Evolutionary conservation across 129 eudicot species (phyloP), one percentile per base, ranked within the genome.

Genomic region (Scalesia atractyloides): DNA sequence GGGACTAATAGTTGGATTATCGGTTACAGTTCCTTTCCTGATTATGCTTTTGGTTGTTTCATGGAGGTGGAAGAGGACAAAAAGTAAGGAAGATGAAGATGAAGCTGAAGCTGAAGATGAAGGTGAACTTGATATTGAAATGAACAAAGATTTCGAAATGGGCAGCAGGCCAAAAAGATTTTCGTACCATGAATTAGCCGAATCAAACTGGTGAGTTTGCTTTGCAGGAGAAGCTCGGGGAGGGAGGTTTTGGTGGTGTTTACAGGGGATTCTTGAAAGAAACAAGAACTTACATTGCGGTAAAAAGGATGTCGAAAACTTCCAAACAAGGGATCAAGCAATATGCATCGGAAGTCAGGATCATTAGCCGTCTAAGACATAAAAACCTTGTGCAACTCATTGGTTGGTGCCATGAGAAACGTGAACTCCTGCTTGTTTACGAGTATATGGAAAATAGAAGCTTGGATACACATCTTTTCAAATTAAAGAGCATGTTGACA

Each of bases 331-430:
- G 83, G 26, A 58, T 79, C 52, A 79, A 79, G 64, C 75, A 79
- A 79, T 79, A 73, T 41, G 65, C 75, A 12, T 59, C 84, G 10
- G 84, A 80, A 68, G 76, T 80, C 41, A 68, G n/a, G 49, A 61
- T 73, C 36, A 74, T 80, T 10, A 73, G 80, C 75, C 80, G 66
- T 7, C 54, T 80, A 58, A 80, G 84, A 17, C 80, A 68, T 11
- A 67, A 50, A 12, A 80, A 80, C 30, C 13, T 74, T 51, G 84
- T 80, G 80, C 84, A 73, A 53, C 84, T 80, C 37, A 80, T 51
- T 2, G 84, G 84, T 68, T 80, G 72, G 76, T 73, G 83, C 74
- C 83, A 67, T 9, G 65, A 59, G 20, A 18, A 36, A 49, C 26
- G 37, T 0, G 83, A 80, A 39, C 80, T 73, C 51, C 70, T 80